Evolutionary conservation across 2,329 filamentous ascomycete genomes (phyloP), one percentile per base, ranked within the genome.

Genomic region (Fusarium multiceps): DNA sequence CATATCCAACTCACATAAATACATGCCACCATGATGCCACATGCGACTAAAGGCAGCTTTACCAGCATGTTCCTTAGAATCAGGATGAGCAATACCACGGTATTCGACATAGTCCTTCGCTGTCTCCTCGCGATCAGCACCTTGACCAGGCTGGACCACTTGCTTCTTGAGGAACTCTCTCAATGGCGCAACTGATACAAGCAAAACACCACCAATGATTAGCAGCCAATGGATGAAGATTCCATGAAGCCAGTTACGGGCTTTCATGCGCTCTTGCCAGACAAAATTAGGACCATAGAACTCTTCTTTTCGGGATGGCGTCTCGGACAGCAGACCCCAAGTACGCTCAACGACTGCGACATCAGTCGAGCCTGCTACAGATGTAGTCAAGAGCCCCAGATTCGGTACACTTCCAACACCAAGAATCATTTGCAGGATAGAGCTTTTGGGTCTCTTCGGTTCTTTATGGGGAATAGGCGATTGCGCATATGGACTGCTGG

Each of bases 201-300:
- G 75, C 6, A 89, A 69, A 1, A 85, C 10, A 1, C 77, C 75
- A 8, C 82, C 79, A 9, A 88, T 25, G 3, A 82, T 57, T 18
- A 90, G 62, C 3, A 79, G 77, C 67, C 85, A 82, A 73, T 91
- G 87, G 27, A 86, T 75, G 2, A 79, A 69, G 6, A 89, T 74
- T 10, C 86, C 88, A 11, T 78, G 77, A 11, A 88, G 68, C 80
- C 82, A 83, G 74, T 83, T 87, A 10, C 82, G 80, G 5, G 84
- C 80, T 66, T 81, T 84, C 75, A 83, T 81, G 74, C 86, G 87
- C 78, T 91, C 87, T 37, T 72, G 76, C 77, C 86, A 90, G 2
- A 81, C 83, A 75, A 91, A 92, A 30, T 86, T 86, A n/a, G 86
- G 82, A 0, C 89, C 89, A 71, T 91, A 91, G 42, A 81, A 82